These are phyloP conservation scores for Musa beccarii DNA, from an alignment of 176 grass and related monocot genomes.

Conservation along the genomic window DNA sequence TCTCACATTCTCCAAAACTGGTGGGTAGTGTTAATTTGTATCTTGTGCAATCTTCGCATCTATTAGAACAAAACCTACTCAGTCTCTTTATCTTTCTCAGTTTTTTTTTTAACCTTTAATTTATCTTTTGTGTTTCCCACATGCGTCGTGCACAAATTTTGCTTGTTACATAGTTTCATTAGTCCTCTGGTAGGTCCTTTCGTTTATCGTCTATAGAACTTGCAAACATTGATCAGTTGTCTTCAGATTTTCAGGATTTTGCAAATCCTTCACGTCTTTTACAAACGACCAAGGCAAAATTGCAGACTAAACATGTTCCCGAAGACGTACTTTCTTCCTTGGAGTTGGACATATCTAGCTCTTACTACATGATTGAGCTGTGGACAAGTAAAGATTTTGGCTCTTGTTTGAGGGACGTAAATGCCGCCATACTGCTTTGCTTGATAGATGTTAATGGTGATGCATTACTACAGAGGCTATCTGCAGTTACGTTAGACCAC, in stretches of 20 bases:
- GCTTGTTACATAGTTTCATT: too few species aligned
- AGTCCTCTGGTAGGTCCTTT: too few species aligned
- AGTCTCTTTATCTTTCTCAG: too few species aligned
- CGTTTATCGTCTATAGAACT: background rate
- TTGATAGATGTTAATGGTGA: slow-evolving; percentile 53
- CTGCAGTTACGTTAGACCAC: slow-evolving; percentile 33
- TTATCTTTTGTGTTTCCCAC: too few species aligned
- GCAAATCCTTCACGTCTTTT: slow-evolving; percentile 62
- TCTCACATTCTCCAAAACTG: too few species aligned
- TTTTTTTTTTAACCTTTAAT: too few species aligned
- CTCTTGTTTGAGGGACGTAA: slow-evolving; percentile 61
- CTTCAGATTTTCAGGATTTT: slow-evolving; percentile 54
- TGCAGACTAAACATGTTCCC: slow-evolving; percentile 33
- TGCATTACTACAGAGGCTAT: slow-evolving; percentile 65
- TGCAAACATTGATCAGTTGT: slow-evolving; percentile 10
- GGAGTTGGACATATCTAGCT: slow-evolving; percentile 40
- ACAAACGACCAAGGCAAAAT: slow-evolving; percentile 37
- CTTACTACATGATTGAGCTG: slow-evolving; percentile 70
- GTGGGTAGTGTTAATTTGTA: too few species aligned
- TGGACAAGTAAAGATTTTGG: slow-evolving; percentile 64
- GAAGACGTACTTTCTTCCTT: slow-evolving; percentile 34
- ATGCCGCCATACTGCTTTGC: slow-evolving; percentile 53
- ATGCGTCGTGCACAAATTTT: too few species aligned
- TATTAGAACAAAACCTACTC: too few species aligned
- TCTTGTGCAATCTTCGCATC: too few species aligned